Evolutionary conservation across 805 yeast genomes (phyloP).

Genomic region (Ogataea sp.): DNA sequence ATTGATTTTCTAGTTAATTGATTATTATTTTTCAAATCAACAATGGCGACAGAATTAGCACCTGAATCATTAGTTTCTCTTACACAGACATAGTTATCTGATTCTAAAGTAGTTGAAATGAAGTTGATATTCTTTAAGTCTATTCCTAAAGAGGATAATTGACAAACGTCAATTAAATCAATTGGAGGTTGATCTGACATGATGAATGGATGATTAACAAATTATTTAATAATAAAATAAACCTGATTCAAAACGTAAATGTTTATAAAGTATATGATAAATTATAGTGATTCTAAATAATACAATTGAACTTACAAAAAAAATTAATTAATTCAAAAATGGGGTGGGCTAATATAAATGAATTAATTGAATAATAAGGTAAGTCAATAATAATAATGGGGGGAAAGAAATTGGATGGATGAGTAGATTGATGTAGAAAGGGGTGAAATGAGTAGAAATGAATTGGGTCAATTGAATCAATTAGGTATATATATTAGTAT

Average conservation of each 20-base stretch:
- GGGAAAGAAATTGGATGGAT: too few relatives aligned
- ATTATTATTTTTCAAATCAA: constrained; percentile 74
- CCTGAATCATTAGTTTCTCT: constrained; percentile 58
- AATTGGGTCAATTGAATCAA: background rate
- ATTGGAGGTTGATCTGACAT: constrained; percentile 54
- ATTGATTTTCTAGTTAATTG: constrained; percentile 82
- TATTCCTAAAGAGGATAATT: constrained; percentile 79
- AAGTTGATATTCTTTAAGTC: constrained; percentile 80
- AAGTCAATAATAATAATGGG: too few relatives aligned
- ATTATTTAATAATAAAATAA: too few relatives aligned
- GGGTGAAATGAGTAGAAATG: background rate
- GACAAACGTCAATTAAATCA: constrained; percentile 92
- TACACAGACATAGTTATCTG: constrained; percentile 82
- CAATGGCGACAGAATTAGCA: constrained; percentile 91
- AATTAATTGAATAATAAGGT: too few relatives aligned
- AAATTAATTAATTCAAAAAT: too few relatives aligned
- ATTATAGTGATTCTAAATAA: too few relatives aligned
- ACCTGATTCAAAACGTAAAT: too few relatives aligned
- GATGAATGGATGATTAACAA: background rate
- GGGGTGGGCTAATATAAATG: too few relatives aligned
- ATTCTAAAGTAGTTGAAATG: constrained; percentile 89
- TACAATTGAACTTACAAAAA: too few relatives aligned
- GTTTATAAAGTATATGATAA: too few relatives aligned
- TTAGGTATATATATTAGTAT: too few relatives aligned
- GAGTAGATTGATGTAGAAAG: too few relatives aligned